Evolutionary conservation across 768 basidiomycete species (phyloP).

Genomic region (Pulveroboletus sp.): DNA sequence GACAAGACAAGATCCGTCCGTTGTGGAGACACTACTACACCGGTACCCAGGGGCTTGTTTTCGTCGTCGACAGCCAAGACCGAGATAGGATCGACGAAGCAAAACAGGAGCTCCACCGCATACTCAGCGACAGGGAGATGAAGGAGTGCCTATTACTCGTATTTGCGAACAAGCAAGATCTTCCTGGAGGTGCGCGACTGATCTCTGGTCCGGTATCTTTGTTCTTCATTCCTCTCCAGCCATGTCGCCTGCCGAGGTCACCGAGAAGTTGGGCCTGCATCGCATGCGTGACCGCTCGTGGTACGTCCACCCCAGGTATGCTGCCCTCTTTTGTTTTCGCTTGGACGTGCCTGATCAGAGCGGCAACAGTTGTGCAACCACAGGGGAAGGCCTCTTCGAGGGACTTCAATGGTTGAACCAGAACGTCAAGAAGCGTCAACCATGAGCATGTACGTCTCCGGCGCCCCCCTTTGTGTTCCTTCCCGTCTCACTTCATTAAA

Average conservation of each 20-base stretch:
- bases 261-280: constrained; percentile 92
- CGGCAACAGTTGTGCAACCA: constrained; percentile 77
- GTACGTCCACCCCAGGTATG: constrained; percentile 98
- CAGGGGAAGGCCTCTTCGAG: constrained; percentile 95
- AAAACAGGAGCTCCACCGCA: constrained; percentile 90
- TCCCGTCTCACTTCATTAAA: constrained; percentile 22
- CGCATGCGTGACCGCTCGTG: constrained; percentile 96
- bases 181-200: constrained; percentile 76
- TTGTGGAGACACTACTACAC: constrained; percentile 99
- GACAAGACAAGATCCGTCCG: constrained; percentile 99
- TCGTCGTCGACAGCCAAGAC: constrained; percentile 97
- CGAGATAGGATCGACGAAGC: constrained; percentile 95
- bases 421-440: constrained; percentile 92
- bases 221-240: constrained; percentile 37
- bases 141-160: constrained; percentile 94
- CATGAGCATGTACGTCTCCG: constrained; percentile 40
- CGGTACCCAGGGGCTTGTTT: constrained; percentile 96
- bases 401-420: constrained; percentile 96
- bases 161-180: constrained; percentile 99
- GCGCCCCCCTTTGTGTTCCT: constrained; percentile 18
- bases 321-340: neutral
- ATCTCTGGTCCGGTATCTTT: neutral
- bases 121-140: constrained; percentile 97
- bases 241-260: constrained; percentile 99
- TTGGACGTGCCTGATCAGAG: constrained; percentile 1